Percentiles rank a stretch among this genome's conserved stretches.
phyloP scores from a whole-genome alignment of 2,329 filamentous ascomycete species.

The Colletotrichum filicis region DNA sequence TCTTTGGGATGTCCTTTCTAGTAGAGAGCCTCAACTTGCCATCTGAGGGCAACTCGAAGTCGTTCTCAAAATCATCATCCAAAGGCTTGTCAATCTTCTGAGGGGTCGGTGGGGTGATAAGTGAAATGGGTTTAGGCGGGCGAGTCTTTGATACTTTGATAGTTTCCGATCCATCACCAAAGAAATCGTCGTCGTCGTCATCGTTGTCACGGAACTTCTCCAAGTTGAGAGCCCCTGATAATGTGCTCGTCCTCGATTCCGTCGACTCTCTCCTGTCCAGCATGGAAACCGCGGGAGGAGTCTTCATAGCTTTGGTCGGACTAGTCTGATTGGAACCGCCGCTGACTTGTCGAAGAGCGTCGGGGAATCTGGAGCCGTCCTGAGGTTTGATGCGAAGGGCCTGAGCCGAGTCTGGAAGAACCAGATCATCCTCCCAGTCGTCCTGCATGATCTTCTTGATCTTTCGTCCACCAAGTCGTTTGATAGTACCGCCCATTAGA shows the following conservation, averaged over 20 bases:
- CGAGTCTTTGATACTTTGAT: slow-evolving; percentile 75
- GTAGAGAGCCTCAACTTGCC: slow-evolving; percentile 74
- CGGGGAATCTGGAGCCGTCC: slow-evolving; percentile 72
- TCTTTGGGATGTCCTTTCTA: slow-evolving; percentile 70
- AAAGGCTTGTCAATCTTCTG: slow-evolving; percentile 52
- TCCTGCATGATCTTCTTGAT: slow-evolving; percentile 79
- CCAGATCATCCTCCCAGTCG: slow-evolving; percentile 85
- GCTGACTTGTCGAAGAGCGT: slow-evolving; percentile 75
- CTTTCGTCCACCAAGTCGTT: slow-evolving; percentile 82
- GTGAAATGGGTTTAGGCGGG: slow-evolving; percentile 59
- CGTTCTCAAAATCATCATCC: slow-evolving; percentile 77
- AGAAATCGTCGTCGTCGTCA: slow-evolving; percentile 70
- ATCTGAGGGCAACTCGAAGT: slow-evolving; percentile 77
- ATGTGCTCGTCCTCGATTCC: slow-evolving; percentile 45
- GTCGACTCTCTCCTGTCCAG: slow-evolving; percentile 42
- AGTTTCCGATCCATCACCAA: slow-evolving; percentile 71
- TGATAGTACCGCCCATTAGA: slow-evolving; percentile 91
- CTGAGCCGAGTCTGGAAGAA: slow-evolving; percentile 70
- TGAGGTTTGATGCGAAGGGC: slow-evolving; percentile 73
- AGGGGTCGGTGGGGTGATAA: slow-evolving; percentile 67
- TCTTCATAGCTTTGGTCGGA: slow-evolving; percentile 55
- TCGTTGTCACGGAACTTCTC: slow-evolving; percentile 72
- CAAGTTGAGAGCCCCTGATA: slow-evolving; percentile 64
- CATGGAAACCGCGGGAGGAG: slow-evolving; percentile 43
- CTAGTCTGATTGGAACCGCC: slow-evolving; percentile 64